Percentiles rank a stretch among this genome's conserved stretches.
Conservation (phyloP, 2,329 filamentous ascomycete genomes). For the Neopestalotiopsis clavispora region DNA sequence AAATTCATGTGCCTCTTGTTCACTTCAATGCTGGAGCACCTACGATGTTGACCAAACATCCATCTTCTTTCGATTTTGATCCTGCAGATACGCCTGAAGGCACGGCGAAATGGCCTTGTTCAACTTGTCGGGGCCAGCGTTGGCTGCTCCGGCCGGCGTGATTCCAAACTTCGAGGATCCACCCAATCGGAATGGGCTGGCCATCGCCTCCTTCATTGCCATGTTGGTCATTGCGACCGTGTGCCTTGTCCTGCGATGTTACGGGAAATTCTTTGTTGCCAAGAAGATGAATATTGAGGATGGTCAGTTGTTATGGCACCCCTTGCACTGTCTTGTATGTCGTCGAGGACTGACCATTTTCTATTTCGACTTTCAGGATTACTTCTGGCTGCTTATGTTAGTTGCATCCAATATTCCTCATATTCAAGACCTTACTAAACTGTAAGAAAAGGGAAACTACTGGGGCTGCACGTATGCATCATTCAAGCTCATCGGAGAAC, state of each 20-base stretch:
- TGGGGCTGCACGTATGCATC: constrained; percentile 5
- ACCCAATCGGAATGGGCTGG: constrained; percentile 9
- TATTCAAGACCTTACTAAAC: background rate
- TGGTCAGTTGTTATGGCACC: background rate
- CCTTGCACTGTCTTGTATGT: background rate
- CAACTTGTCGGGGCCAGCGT: constrained; percentile 5
- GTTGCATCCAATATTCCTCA: no score
- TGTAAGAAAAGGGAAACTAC: background rate
- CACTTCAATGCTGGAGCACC: no score
- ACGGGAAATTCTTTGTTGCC: background rate
- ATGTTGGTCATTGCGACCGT: constrained; percentile 8
- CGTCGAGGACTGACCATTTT: background rate
- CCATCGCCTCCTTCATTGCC: background rate
- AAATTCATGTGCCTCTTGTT: no score
- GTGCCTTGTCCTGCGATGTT: background rate
- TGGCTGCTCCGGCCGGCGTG: constrained; percentile 14
- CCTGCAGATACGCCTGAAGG: no score
- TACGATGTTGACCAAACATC: no score
- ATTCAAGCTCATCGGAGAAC: background rate
- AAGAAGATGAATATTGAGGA: constrained; percentile 6
- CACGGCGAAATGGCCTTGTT: background rate
- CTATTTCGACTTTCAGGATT: background rate
- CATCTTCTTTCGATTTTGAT: no score
- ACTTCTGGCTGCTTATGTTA: background rate
- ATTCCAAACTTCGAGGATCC: constrained; percentile 16